Evolutionary conservation across 345 rosid species (phyloP).

Genomic region (Rhodomyrtus tomentosa): DNA sequence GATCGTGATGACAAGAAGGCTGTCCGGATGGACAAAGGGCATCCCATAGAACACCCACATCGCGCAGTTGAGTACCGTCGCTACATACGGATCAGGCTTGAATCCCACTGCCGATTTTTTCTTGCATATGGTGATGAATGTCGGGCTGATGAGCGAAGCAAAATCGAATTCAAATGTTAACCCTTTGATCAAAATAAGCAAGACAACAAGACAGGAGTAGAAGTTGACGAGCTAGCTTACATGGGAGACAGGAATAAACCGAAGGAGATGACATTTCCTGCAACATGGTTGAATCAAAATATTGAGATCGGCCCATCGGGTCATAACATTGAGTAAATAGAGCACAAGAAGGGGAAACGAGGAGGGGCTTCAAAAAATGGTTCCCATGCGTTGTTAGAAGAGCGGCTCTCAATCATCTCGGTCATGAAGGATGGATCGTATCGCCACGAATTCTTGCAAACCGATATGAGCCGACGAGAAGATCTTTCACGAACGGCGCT

Average conservation of each 20-base stretch:
- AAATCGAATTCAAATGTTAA: background rate
- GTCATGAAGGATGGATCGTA: background rate
- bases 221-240: slow-evolving; percentile 22
- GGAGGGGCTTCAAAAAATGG: background rate
- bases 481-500: background rate
- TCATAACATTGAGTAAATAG: background rate
- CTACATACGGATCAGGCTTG: slow-evolving; percentile 68
- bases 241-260: slow-evolving; percentile 58
- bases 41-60: slow-evolving; percentile 69
- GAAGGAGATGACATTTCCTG: slow-evolving; percentile 71
- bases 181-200: background rate
- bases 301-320: background rate
- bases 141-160: slow-evolving; percentile 34
- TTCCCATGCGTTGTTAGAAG: background rate
- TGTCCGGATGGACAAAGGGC: slow-evolving; percentile 55
- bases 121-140: slow-evolving; percentile 38
- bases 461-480: background rate
- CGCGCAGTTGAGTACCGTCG: slow-evolving; percentile 54
- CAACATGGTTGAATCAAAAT: background rate
- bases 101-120: slow-evolving; percentile 36
- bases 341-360: background rate
- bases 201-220: background rate
- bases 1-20: slow-evolving; percentile 46
- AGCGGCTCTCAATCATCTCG: background rate
- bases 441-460: background rate